Evolutionary conservation across 169 alveolate species (phyloP).

Genomic region (Plasmodium falciparum): DNA sequence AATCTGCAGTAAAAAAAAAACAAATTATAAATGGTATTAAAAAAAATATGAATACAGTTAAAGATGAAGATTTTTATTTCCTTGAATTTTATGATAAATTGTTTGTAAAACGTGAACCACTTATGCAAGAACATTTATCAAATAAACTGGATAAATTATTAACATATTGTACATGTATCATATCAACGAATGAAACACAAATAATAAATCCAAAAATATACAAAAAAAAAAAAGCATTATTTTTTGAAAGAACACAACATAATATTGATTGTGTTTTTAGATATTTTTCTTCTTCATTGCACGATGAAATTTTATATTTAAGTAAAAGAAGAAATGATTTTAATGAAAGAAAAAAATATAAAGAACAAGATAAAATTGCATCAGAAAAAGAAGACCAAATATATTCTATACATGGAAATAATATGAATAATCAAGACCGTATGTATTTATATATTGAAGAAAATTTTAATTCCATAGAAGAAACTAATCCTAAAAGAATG

Average conservation of each 20-base stretch:
- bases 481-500: slow-evolving; percentile 26
- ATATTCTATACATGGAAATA: not conserved
- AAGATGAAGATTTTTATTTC: slow-evolving; percentile 44
- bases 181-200: not conserved
- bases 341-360: slow-evolving; percentile 8
- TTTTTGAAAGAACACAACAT: slow-evolving; percentile 50
- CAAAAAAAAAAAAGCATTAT: slow-evolving; percentile 8
- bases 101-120: not conserved
- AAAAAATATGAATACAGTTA: slow-evolving; percentile 5
- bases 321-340: slow-evolving; percentile 43
- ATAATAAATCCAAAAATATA: too few relatives aligned
- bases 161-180: slow-evolving; percentile 36
- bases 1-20: slow-evolving; percentile 12
- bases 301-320: slow-evolving; percentile 38
- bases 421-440: not conserved
- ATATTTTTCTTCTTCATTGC: slow-evolving; percentile 34
- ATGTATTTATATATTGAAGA: slow-evolving; percentile 1
- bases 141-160: slow-evolving; percentile 18
- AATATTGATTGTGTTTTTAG: slow-evolving; percentile 54
- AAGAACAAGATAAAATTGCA: slow-evolving; percentile 13
- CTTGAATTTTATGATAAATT: slow-evolving; percentile 39
- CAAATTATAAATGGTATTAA: slow-evolving; percentile 10
- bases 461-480: slow-evolving; percentile 6
- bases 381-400: slow-evolving; percentile 19
- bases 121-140: not conserved